A percentile compares a stretch with the other conserved stretches of the same genome.
phyloP scores from a whole-genome alignment of 192 early-diverging fungal species.

The Coemansia sp. region DNA sequence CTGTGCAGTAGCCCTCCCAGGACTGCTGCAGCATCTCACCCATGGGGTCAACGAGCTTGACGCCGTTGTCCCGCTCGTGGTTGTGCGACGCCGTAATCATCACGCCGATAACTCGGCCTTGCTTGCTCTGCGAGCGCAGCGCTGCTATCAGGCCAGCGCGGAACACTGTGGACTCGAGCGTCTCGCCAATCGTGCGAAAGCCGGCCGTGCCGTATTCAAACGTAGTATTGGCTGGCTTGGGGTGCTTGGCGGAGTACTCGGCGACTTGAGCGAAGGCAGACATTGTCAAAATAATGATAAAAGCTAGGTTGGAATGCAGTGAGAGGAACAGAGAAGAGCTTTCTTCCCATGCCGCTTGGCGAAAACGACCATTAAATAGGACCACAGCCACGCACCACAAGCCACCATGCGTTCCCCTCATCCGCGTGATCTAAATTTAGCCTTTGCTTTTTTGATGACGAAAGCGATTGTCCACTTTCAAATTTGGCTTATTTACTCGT shows the following conservation, averaged over 20 bases:
- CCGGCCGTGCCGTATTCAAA: conserved; percentile 97
- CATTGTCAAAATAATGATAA: conserved; percentile 11
- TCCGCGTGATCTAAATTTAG: neutral
- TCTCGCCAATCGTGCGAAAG: conserved; percentile 88
- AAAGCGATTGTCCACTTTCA: too few relatives aligned
- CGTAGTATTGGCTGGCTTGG: conserved; percentile 58
- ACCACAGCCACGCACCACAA: neutral
- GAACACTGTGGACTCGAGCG: conserved; percentile 92
- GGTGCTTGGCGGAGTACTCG: conserved; percentile 63
- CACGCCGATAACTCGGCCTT: conserved; percentile 83
- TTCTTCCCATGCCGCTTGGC: too few relatives aligned
- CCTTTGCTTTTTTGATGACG: neutral
- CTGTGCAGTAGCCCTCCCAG: conserved; percentile 92
- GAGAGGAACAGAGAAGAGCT: conserved; percentile 2
- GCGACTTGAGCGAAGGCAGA: conserved; percentile 28
- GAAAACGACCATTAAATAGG: neutral
- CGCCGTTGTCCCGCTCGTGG: conserved; percentile 95
- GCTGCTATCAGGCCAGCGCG: conserved; percentile 86
- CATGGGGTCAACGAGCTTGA: conserved; percentile 95
- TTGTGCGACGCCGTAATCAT: conserved; percentile 99
- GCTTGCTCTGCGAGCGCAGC: conserved; percentile 84
- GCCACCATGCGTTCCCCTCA: neutral
- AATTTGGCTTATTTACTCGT: neutral
- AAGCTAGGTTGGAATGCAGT: neutral
- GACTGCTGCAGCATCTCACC: conserved; percentile 97